Evolutionary conservation across 768 basidiomycete genomes (phyloP).

Genomic region (Tulasnella sp.): DNA sequence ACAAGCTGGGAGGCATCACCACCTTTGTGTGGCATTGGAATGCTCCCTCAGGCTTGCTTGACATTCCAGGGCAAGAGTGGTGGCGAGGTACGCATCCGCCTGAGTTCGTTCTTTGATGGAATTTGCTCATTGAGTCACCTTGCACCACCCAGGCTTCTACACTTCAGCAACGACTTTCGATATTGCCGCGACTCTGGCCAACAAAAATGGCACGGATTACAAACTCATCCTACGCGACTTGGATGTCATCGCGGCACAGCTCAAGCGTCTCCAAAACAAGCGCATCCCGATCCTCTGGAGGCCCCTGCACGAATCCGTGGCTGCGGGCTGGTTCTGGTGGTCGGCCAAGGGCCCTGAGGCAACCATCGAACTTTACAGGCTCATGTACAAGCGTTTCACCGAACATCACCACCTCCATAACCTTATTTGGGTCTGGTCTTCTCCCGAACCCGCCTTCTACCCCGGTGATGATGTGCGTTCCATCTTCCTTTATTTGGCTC

Average conservation of each 20-base stretch:
- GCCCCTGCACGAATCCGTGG: slow-evolving; percentile 33
- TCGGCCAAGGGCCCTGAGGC: slow-evolving; percentile 30
- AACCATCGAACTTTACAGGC: slow-evolving; percentile 29
- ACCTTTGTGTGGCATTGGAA: slow-evolving; percentile 36
- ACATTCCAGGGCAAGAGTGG: slow-evolving; percentile 24
- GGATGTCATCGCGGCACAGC: slow-evolving; percentile 34
- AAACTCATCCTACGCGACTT: slow-evolving; percentile 33
- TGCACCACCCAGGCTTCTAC: slow-evolving; percentile 28
- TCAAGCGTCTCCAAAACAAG: slow-evolving; percentile 29
- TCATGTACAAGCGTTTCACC: slow-evolving; percentile 35
- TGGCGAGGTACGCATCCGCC: slow-evolving; percentile 6
- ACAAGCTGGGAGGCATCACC: slow-evolving; percentile 29
- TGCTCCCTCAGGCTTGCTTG: slow-evolving; percentile 32
- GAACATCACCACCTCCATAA: slow-evolving; percentile 35
- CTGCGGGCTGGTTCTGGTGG: slow-evolving; percentile 37
- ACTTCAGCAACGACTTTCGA: slow-evolving; percentile 33
- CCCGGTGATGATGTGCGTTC: slow-evolving; percentile 32
- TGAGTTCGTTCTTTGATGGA: neutral
- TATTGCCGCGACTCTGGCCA: slow-evolving; percentile 33
- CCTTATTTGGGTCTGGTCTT: slow-evolving; percentile 36
- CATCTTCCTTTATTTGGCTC: neutral
- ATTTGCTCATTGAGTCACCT: neutral
- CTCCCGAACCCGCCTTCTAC: slow-evolving; percentile 31
- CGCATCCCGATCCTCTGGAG: slow-evolving; percentile 34
- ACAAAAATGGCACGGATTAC: slow-evolving; percentile 32